A percentile compares a stretch with the other conserved stretches of the same genome.
Conservation (phyloP, 768 basidiomycete genomes). For the Crucibulum laeve region DNA sequence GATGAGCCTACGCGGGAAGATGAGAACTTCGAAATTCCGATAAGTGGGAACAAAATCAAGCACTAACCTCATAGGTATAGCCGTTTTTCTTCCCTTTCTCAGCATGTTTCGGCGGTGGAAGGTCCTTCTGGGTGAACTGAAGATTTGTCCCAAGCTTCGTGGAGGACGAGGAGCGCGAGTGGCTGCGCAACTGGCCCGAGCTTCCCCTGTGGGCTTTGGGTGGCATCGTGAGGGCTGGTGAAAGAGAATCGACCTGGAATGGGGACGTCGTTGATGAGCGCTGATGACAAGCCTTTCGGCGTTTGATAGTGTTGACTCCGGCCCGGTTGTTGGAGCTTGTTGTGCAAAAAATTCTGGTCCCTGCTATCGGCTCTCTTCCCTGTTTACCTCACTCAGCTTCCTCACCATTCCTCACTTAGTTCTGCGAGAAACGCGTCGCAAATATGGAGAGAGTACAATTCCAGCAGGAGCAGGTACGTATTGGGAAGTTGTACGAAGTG, state of each 20-base stretch:
- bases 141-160: slow-evolving; percentile 57
- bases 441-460: slow-evolving; percentile 92
- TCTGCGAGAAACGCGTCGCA: too few relatives aligned
- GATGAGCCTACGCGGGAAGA: slow-evolving; percentile 17
- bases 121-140: slow-evolving; percentile 67
- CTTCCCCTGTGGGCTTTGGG: slow-evolving; percentile 45
- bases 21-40: not conserved
- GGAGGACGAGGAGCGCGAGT: slow-evolving; percentile 61
- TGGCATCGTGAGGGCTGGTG: slow-evolving; percentile 31
- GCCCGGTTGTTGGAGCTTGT: not conserved
- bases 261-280: too few relatives aligned
- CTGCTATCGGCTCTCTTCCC: too few relatives aligned
- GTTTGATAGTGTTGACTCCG: not conserved
- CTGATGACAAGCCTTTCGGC: not conserved
- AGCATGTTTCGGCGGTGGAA: slow-evolving; percentile 31
- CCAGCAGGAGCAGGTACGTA: slow-evolving; percentile 80
- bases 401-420: too few relatives aligned
- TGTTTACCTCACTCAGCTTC: too few relatives aligned
- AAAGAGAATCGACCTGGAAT: too few relatives aligned
- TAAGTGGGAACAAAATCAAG: not conserved
- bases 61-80: slow-evolving; percentile 41
- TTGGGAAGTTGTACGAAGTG: not conserved
- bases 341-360: not conserved
- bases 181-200: slow-evolving; percentile 48
- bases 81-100: slow-evolving; percentile 52